These are phyloP conservation scores for Onygena corvina DNA, from an alignment of 2,329 filamentous ascomycete genomes.

Conservation along the genomic window DNA sequence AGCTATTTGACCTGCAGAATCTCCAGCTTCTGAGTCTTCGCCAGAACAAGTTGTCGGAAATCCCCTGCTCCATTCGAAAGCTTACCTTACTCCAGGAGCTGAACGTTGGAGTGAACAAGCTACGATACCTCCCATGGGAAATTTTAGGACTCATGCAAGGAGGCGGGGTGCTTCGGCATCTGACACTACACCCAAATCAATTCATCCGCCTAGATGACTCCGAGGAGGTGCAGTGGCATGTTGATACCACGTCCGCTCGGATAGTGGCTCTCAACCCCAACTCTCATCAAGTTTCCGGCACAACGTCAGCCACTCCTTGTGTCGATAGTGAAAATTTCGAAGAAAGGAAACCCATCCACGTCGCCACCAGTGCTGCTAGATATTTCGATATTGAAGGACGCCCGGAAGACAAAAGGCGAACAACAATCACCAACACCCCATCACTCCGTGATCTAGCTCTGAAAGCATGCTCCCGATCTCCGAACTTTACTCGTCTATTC, in stretches of 20 bases:
- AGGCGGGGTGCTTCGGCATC: conserved; percentile 27
- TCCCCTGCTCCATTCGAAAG: conserved; percentile 32
- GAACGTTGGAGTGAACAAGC: conserved; percentile 36
- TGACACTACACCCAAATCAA: conserved; percentile 32
- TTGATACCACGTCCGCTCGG: conserved; percentile 12
- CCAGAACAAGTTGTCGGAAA: conserved; percentile 33
- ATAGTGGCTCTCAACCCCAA: background rate
- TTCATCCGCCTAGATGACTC: conserved; percentile 19
- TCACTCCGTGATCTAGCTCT: conserved; percentile 36
- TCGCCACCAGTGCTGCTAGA: conserved; percentile 26
- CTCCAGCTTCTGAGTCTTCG: conserved; percentile 36
- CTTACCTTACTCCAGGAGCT: conserved; percentile 33
- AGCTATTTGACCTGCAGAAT: conserved; percentile 32
- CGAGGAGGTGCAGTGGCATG: conserved; percentile 26
- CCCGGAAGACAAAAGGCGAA: conserved; percentile 12
- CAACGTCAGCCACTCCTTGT: background rate
- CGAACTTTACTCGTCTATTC: conserved; percentile 27
- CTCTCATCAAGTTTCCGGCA: background rate
- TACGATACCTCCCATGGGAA: conserved; percentile 36
- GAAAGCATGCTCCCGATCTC: conserved; percentile 26
- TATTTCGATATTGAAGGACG: conserved; percentile 28
- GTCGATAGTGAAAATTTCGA: conserved; percentile 4
- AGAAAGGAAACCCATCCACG: conserved; percentile 27
- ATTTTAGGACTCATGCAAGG: conserved; percentile 31
- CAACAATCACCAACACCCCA: conserved; percentile 20